These are phyloP conservation scores for Chernovozyma aurita DNA, from an alignment of 1,139 yeast genomes.

Conservation along the genomic window DNA sequence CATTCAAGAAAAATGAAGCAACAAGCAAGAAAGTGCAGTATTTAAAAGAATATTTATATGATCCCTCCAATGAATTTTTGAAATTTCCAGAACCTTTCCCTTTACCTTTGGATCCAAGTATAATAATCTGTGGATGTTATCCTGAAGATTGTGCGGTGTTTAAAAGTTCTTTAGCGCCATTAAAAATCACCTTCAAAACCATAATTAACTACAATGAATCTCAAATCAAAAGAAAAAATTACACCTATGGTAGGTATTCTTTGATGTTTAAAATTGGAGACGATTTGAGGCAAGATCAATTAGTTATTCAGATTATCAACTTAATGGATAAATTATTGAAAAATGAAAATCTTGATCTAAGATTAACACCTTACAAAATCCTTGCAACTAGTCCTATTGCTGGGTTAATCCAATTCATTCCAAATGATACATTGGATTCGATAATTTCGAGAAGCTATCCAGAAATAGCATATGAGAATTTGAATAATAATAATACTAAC, in stretches of 20 bases:
- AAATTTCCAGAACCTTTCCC: constrained; percentile 52
- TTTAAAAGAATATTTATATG: constrained; percentile 37
- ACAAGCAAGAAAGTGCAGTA: constrained; percentile 41
- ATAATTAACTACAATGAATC: constrained; percentile 19
- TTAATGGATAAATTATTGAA: constrained; percentile 86
- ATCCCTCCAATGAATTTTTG: constrained; percentile 35
- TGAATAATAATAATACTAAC: too few relatives aligned
- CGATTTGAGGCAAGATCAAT: constrained; percentile 92
- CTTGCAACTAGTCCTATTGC: constrained; percentile 88
- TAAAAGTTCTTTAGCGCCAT: constrained; percentile 84
- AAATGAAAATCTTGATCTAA: constrained; percentile 86
- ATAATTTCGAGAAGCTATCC: constrained; percentile 52
- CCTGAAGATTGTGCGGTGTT: constrained; percentile 83
- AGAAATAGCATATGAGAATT: constrained; percentile 6
- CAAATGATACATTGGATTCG: constrained; percentile 84
- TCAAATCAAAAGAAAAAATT: constrained; percentile 16
- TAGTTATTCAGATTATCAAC: constrained; percentile 86
- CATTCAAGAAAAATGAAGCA: constrained; percentile 42
- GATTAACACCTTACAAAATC: constrained; percentile 83
- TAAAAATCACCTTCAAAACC: constrained; percentile 75
- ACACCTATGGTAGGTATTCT: constrained; percentile 57
- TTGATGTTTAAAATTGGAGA: constrained; percentile 95
- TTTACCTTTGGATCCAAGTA: constrained; percentile 68
- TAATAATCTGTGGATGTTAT: constrained; percentile 66
- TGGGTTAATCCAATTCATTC: constrained; percentile 90